These are phyloP conservation scores for Prunus yedoensis DNA, from an alignment of 331 rosid genomes.

Conservation along the genomic window DNA sequence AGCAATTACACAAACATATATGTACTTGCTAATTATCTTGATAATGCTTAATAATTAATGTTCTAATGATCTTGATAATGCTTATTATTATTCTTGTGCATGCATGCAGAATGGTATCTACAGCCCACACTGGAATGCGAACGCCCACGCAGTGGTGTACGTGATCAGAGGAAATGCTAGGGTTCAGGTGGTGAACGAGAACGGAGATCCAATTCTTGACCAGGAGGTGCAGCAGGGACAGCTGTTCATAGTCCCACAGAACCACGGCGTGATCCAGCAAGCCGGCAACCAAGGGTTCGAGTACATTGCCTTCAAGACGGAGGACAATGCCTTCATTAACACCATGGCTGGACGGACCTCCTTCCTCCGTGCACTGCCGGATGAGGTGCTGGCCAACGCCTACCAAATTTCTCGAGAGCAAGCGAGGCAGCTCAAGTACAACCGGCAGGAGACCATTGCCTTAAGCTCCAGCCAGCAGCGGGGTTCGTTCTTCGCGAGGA, in stretches of 20 bases:
- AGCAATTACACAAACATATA: not conserved
- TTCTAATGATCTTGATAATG: too few species aligned
- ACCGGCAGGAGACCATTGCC: slow-evolving; percentile 22
- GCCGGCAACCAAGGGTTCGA: slow-evolving; percentile 39
- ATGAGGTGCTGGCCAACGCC: slow-evolving; percentile 24
- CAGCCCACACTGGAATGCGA: slow-evolving; percentile 39
- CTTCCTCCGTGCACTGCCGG: slow-evolving; percentile 32
- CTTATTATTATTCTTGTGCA: too few species aligned
- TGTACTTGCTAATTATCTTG: too few species aligned
- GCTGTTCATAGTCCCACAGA: slow-evolving; percentile 36
- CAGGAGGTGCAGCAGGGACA: slow-evolving; percentile 31
- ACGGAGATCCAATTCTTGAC: slow-evolving; percentile 31
- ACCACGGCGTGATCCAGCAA: slow-evolving; percentile 22
- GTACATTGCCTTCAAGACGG: slow-evolving; percentile 43
- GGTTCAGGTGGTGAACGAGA: slow-evolving; percentile 34
- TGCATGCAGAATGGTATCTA: slow-evolving; percentile 30
- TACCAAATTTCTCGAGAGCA: slow-evolving; percentile 21
- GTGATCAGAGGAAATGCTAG: slow-evolving; percentile 36
- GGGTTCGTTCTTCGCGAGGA: too few species aligned
- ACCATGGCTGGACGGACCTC: slow-evolving; percentile 40
- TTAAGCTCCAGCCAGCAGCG: slow-evolving; percentile 8
- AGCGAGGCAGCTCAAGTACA: slow-evolving; percentile 25
- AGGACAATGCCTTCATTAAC: slow-evolving; percentile 27
- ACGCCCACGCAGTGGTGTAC: slow-evolving; percentile 33
- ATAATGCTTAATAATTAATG: too few species aligned